Base-by-base conservation (phyloP, 208 protist genomes). In the Trypanosoma lewisi region DNA sequence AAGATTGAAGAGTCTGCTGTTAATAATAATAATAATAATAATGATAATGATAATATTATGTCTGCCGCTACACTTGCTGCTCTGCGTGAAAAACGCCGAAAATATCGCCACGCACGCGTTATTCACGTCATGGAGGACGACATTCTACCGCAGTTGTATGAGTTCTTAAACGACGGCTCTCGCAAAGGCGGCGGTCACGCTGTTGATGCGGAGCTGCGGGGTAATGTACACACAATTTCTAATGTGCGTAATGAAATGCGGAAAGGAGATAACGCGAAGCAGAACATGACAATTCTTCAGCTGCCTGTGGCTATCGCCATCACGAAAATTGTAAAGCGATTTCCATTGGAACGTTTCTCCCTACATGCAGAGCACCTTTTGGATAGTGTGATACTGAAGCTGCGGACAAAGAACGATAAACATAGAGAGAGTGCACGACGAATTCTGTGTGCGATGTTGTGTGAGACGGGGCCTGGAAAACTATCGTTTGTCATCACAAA, bases 401-500 rank as follows among this genome's bases (percentile, higher is more conserved):
- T 96, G 56, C 85, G 88, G 33, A 96, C 88, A 8, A 95, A 95
- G 73, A 89, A 89, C 56, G 89, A 94, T 78, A 82, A 80, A 58
- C 87, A 91, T 42, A 85, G 91, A 28, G 87, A 94, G 33, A 88
- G 87, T 63, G 91, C 88, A 3, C 74, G 91, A 31, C 74, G 82
- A 28, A 83, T 95, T 31, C 77, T 96, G 30, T 77, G 84, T 27
- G 84, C 84, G 17, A 87, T 94, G 75, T 63, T 96, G 60, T 81
- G 82, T 57, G 87, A 94, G 56, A 85, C 79, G 1, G 91, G 91
- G 2, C 87, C 91, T 6, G 74, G 77, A 16, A 95, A 91, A 69
- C 81, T 96, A 14, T 61, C 67, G 42, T 87, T 85, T 66, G 82
- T 96, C 44, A 73, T 96, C 47, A 82, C 64, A 42, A 92, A 92